These are phyloP conservation scores for Termitomyces bulborhizus DNA, from an alignment of 768 basidiomycete species.

Conservation along the genomic window DNA sequence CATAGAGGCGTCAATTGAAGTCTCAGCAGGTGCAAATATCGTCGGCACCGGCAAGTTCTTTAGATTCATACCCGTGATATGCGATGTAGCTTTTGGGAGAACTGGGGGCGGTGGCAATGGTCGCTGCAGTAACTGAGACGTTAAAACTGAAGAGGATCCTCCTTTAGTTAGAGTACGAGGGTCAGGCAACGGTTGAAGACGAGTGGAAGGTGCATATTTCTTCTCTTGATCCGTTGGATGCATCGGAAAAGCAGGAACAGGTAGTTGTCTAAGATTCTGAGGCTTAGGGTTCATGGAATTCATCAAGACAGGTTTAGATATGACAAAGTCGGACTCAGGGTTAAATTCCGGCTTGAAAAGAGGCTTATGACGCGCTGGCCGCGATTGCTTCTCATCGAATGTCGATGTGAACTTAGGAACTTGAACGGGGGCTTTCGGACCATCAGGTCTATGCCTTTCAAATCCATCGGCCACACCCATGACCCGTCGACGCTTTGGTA, in stretches of 20 bases:
- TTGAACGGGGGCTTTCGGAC: conserved; percentile 6
- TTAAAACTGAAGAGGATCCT: background rate
- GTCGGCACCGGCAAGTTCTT: conserved; percentile 23
- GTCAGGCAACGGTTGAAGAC: conserved; percentile 5
- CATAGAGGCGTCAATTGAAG: conserved; percentile 27
- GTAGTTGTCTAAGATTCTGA: conserved; percentile 11
- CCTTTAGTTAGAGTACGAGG: conserved; percentile 3
- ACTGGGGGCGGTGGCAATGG: conserved; percentile 8
- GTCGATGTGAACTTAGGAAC: conserved; percentile 13
- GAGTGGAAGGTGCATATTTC: background rate
- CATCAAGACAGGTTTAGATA: conserved; percentile 2
- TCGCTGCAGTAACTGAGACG: background rate
- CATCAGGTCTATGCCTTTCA: conserved; percentile 6
- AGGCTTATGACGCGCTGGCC: conserved; percentile 1
- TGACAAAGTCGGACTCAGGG: background rate
- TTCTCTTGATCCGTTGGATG: conserved; percentile 2
- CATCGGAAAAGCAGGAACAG: conserved; percentile 6
- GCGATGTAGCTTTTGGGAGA: conserved; percentile 7
- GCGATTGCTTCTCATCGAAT: conserved; percentile 6
- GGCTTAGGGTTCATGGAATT: background rate
- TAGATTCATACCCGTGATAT: conserved; percentile 12
- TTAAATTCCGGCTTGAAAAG: conserved; percentile 4
- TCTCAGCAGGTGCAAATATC: conserved; percentile 10
- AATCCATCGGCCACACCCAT: conserved; percentile 16
- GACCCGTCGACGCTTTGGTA: conserved; percentile 14